phyloP scores from a whole-genome alignment of 768 basidiomycete species.

The Termitomyces sp. region DNA sequence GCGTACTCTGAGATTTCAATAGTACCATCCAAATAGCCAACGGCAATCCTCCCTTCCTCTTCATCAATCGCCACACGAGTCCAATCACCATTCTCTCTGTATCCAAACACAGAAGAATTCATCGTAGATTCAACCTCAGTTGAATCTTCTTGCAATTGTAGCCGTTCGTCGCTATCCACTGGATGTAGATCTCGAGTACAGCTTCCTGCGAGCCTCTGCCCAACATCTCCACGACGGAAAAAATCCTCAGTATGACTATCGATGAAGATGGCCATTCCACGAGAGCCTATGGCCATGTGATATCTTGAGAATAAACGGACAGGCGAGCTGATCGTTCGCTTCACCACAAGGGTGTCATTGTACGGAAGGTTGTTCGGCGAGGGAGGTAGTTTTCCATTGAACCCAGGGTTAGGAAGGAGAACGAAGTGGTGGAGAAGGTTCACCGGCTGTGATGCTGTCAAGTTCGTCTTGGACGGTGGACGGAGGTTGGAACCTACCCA shows the following conservation, averaged over 20 bases:
- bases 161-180: conserved; percentile 17
- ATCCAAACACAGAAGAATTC: conserved; percentile 37
- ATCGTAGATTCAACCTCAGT: conserved; percentile 22
- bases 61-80: conserved; percentile 39
- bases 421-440: conserved; percentile 63
- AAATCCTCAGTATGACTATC: conserved; percentile 56
- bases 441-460: conserved; percentile 35
- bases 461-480: background rate
- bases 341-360: conserved; percentile 25
- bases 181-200: conserved; percentile 7
- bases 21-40: conserved; percentile 37
- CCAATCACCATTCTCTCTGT: conserved; percentile 46
- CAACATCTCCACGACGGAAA: conserved; percentile 35
- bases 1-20: conserved; percentile 49
- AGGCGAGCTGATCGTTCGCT: conserved; percentile 45
- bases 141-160: conserved; percentile 11
- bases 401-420: conserved; percentile 39
- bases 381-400: conserved; percentile 18
- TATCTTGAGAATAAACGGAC: conserved; percentile 51
- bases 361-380: conserved; percentile 40
- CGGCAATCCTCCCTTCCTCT: conserved; percentile 38
- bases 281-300: conserved; percentile 46
- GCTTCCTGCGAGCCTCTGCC: conserved; percentile 57
- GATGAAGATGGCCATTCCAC: conserved; percentile 63
- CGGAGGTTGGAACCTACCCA: conserved; percentile 31